Evolutionary conservation across 352 stramenopile species (phyloP).

Genomic region (Pythium aquatile): DNA sequence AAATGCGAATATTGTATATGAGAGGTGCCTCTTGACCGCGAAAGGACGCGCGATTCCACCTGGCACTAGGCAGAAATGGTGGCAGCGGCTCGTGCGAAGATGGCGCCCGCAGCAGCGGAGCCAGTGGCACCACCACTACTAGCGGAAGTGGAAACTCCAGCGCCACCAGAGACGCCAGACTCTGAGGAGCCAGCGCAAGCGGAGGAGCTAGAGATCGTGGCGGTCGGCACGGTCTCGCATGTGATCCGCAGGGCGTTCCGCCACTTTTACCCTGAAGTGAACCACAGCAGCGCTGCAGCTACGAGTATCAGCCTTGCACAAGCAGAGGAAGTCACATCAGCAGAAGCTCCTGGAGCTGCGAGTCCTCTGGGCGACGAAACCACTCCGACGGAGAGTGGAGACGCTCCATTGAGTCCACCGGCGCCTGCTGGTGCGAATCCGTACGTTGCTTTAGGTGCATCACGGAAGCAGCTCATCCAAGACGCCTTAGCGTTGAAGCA

Average conservation of each 20-base stretch:
- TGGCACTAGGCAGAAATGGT: conserved; percentile 5
- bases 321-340: not conserved
- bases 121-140: conserved; percentile 6
- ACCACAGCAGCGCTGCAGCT: not conserved
- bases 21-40: conserved; percentile 23
- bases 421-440: conserved; percentile 10
- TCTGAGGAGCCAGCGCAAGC: conserved; percentile 1
- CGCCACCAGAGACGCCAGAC: conserved; percentile 6
- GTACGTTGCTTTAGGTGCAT: conserved; percentile 37
- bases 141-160: conserved; percentile 4
- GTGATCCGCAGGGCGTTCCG: conserved; percentile 75
- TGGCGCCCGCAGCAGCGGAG: not conserved
- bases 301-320: not conserved
- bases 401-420: not conserved
- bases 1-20: conserved; percentile 9
- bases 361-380: not conserved
- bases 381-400: not conserved
- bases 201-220: conserved; percentile 60
- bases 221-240: conserved; percentile 67
- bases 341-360: not conserved
- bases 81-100: conserved; percentile 6
- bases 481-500: conserved; percentile 32
- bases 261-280: conserved; percentile 40
- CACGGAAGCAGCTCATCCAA: conserved; percentile 41
- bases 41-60: conserved; percentile 20